Conservation (phyloP, 805 yeast genomes). For the Wickerhamiella vanderwaltii region DNA sequence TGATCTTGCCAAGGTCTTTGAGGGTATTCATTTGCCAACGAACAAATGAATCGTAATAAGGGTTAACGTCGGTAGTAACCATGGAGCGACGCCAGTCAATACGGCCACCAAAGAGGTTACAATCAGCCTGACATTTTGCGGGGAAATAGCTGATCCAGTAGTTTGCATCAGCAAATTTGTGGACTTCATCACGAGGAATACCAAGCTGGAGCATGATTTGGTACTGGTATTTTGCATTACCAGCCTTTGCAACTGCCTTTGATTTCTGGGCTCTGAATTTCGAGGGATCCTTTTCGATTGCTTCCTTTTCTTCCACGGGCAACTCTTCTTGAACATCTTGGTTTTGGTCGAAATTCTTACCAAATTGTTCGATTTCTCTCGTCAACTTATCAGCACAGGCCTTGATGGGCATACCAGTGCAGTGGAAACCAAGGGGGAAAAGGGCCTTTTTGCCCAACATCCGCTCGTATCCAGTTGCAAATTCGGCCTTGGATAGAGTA, state of each 20-base stretch:
- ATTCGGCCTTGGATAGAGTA: constrained; percentile 89
- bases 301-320: constrained; percentile 22
- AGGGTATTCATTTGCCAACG: constrained; percentile 93
- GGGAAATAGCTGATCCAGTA: constrained; percentile 92
- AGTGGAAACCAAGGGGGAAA: constrained; percentile 96
- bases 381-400: constrained; percentile 91
- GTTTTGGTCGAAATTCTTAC: constrained; percentile 57
- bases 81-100: constrained; percentile 97
- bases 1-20: constrained; percentile 77
- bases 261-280: constrained; percentile 88
- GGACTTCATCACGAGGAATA: constrained; percentile 67
- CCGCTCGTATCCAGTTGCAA: constrained; percentile 84
- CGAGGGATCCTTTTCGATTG: constrained; percentile 61
- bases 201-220: constrained; percentile 96
- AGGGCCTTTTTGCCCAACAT: constrained; percentile 86
- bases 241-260: constrained; percentile 87
- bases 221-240: constrained; percentile 86
- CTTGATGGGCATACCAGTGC: constrained; percentile 96
- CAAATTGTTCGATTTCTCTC: constrained; percentile 87
- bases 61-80: constrained; percentile 90
- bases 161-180: constrained; percentile 80
- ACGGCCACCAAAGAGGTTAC: constrained; percentile 73
- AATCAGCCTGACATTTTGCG: constrained; percentile 71
- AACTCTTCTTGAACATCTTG: constrained; percentile 34
- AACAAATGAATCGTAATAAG: constrained; percentile 86